A percentile compares a stretch with the other conserved stretches of the same genome.
phyloP scores from a whole-genome alignment of 768 basidiomycete genomes.

The Mycena indigotica region DNA sequence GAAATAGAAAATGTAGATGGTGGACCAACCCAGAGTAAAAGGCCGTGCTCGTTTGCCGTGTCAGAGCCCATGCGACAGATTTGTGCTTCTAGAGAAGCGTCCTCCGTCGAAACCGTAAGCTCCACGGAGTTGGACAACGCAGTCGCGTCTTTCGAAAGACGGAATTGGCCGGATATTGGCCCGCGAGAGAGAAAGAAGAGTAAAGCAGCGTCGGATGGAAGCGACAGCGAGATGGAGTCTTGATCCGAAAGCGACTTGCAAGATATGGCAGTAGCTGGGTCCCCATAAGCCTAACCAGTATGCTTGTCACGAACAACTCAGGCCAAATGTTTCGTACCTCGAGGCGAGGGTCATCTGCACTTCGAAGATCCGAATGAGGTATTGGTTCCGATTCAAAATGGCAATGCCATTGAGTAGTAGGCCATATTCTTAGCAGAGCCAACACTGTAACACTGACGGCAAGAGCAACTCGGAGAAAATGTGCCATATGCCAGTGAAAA shows the following conservation, averaged over 20 bases:
- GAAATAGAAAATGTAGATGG: background rate
- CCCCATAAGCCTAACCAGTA: background rate
- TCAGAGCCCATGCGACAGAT: background rate
- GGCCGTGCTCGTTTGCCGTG: background rate
- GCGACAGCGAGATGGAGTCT: background rate
- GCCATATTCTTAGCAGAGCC: too few relatives aligned
- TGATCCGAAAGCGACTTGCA: background rate
- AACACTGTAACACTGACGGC: too few relatives aligned
- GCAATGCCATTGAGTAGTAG: too few relatives aligned
- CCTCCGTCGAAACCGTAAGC: background rate
- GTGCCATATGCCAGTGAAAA: too few relatives aligned
- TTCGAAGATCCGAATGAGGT: too few relatives aligned
- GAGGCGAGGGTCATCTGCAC: background rate
- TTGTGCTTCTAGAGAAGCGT: background rate
- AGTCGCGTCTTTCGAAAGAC: background rate
- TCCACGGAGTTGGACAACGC: background rate
- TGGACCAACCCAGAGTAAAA: background rate
- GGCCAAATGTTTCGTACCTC: background rate
- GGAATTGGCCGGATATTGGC: background rate
- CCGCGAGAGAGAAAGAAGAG: background rate
- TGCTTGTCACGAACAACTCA: background rate
- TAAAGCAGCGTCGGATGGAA: background rate
- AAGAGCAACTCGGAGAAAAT: too few relatives aligned
- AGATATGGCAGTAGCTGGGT: background rate
- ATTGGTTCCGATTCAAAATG: too few relatives aligned